A percentile compares a stretch with the other conserved stretches of the same genome.
These are phyloP conservation scores for Trichoderma atroviride DNA, from an alignment of 2,329 filamentous ascomycete genomes.

Conservation along the genomic window DNA sequence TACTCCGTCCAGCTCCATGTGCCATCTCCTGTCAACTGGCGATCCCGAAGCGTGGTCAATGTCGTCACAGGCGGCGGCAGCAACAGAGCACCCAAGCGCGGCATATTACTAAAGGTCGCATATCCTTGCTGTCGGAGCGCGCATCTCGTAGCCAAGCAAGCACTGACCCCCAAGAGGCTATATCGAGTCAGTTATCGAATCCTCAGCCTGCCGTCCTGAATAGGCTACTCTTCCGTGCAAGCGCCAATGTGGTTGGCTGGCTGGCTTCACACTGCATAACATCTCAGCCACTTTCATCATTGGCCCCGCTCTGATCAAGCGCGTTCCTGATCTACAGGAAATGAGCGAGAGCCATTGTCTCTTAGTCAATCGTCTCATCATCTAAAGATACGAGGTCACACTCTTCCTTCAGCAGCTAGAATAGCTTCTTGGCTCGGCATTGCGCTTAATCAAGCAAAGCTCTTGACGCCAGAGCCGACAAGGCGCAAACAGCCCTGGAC, in stretches of 20 bases:
- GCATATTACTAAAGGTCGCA: background rate
- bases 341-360: slow-evolving; percentile 2
- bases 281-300: slow-evolving; percentile 22
- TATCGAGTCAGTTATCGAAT: slow-evolving; percentile 11
- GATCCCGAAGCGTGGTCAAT: background rate
- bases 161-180: background rate
- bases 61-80: background rate
- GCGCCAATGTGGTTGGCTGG: slow-evolving; percentile 20
- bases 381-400: slow-evolving; percentile 15
- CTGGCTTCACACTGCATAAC: slow-evolving; percentile 20
- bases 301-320: slow-evolving; percentile 13
- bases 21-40: background rate
- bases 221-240: slow-evolving; percentile 10
- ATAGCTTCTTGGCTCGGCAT: slow-evolving; percentile 1
- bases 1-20: background rate
- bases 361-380: slow-evolving; percentile 18
- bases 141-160: slow-evolving; percentile 1
- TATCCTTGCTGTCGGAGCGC: background rate
- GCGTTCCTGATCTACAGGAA: slow-evolving; percentile 25
- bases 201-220: slow-evolving; percentile 16
- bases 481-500: background rate
- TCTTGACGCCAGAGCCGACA: background rate
- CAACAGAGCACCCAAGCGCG: background rate
- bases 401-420: slow-evolving; percentile 13
- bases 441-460: background rate